These are phyloP conservation scores for Microcyclospora pomicola DNA, from an alignment of 2,329 filamentous ascomycete species.

Conservation along the genomic window DNA sequence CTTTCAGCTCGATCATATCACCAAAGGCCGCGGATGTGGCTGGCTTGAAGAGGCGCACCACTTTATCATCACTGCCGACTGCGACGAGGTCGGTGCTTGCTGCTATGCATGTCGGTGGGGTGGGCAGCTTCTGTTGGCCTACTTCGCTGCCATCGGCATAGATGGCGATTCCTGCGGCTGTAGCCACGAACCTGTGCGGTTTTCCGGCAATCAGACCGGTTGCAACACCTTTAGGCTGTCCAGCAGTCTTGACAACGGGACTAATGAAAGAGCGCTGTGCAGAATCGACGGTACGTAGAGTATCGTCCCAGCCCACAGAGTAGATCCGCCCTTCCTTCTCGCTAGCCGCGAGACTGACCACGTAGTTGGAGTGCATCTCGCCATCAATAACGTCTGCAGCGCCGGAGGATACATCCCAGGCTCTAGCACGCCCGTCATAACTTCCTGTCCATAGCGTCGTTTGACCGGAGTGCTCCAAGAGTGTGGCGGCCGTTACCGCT, in stretches of 20 bases:
- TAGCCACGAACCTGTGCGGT: conserved; percentile 37
- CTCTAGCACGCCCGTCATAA: conserved; percentile 75
- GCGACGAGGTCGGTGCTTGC: conserved; percentile 55
- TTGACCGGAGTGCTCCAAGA: conserved; percentile 32
- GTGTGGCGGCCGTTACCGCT: conserved; percentile 65
- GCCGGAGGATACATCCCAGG: conserved; percentile 66
- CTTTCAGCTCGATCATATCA: conserved; percentile 43
- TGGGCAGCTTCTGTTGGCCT: conserved; percentile 39
- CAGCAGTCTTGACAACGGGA: conserved; percentile 50
- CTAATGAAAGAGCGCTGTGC: conserved; percentile 63
- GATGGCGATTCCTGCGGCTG: conserved; percentile 44
- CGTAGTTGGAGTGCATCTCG: conserved; percentile 70
- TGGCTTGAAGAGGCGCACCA: conserved; percentile 59
- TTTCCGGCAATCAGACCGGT: conserved; percentile 43
- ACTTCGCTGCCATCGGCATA: conserved; percentile 40
- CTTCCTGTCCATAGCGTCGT: conserved; percentile 75
- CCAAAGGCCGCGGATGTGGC: conserved; percentile 40
- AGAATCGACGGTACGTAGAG: conserved; percentile 63
- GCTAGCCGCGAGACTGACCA: conserved; percentile 56
- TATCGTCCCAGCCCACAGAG: conserved; percentile 90
- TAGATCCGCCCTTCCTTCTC: conserved; percentile 45
- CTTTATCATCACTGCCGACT: conserved; percentile 61
- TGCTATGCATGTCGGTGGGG: conserved; percentile 53
- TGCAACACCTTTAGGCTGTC: conserved; percentile 66
- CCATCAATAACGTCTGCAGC: conserved; percentile 60